A percentile compares a stretch with the other conserved stretches of the same genome.
Evolutionary conservation across 2,329 filamentous ascomycete genomes (phyloP).

Genomic region (Cadophora gregata): DNA sequence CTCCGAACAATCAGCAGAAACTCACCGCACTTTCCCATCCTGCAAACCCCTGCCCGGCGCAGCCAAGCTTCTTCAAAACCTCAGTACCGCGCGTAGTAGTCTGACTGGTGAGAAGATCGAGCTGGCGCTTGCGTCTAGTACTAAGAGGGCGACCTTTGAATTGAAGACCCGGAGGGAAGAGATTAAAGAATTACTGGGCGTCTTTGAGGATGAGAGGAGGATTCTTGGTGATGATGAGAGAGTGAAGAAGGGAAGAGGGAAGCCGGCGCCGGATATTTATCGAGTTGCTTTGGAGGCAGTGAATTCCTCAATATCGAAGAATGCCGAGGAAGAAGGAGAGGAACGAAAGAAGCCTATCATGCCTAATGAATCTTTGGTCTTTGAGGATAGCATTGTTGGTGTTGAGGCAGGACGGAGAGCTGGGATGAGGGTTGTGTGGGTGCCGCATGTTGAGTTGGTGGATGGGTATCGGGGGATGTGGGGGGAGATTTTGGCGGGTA

Average conservation of each 20-base stretch:
- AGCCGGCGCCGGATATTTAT: slow-evolving; percentile 95
- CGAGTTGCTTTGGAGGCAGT: slow-evolving; percentile 54
- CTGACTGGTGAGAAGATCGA: slow-evolving; percentile 65
- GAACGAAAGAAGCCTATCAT: slow-evolving; percentile 66
- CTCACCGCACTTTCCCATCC: background rate
- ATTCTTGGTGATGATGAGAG: slow-evolving; percentile 86
- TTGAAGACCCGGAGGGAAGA: slow-evolving; percentile 49
- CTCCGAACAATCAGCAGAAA: slow-evolving; percentile 51
- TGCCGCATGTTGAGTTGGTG: slow-evolving; percentile 79
- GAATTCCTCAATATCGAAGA: background rate
- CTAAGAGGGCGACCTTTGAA: slow-evolving; percentile 52
- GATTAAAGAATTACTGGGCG: slow-evolving; percentile 61
- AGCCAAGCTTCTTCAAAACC: background rate
- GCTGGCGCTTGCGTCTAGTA: slow-evolving; percentile 82
- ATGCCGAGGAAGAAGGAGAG: slow-evolving; percentile 54
- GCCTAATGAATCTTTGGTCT: slow-evolving; percentile 93
- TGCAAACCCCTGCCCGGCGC: background rate
- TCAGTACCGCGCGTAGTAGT: slow-evolving; percentile 50
- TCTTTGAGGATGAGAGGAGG: slow-evolving; percentile 72
- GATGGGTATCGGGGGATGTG: slow-evolving; percentile 79
- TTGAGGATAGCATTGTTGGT: slow-evolving; percentile 93
- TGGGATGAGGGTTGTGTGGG: slow-evolving; percentile 94
- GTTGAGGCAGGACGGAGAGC: slow-evolving; percentile 90
- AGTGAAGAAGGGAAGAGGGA: slow-evolving; percentile 79
- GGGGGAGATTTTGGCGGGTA: slow-evolving; percentile 80